Conservation (phyloP, 495 filamentous ascomycete genomes). For the Tuber melanosporum region DNA sequence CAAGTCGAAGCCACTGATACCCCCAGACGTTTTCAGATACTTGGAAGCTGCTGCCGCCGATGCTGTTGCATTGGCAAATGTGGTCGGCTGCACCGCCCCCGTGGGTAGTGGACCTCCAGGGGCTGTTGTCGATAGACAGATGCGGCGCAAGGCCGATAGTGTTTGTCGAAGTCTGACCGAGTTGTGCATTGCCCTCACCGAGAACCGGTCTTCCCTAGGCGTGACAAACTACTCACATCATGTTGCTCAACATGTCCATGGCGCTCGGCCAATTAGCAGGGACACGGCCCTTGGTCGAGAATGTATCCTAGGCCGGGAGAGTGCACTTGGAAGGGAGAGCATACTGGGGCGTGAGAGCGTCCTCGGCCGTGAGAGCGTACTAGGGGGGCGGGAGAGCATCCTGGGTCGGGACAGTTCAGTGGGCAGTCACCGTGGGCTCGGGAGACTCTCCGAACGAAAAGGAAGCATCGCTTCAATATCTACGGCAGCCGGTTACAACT, state of each 20-base stretch:
- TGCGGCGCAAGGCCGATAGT: constrained; percentile 83
- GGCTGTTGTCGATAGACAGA: constrained; percentile 66
- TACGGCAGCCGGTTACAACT: constrained; percentile 46
- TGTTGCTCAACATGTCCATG: constrained; percentile 27
- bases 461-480: constrained; percentile 34
- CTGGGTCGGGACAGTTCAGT: constrained; percentile 21
- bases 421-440: constrained; percentile 19
- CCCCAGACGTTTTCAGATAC: constrained; percentile 65
- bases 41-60: constrained; percentile 77
- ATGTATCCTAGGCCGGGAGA: constrained; percentile 20
- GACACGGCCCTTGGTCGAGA: constrained; percentile 23
- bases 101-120: constrained; percentile 55
- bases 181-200: constrained; percentile 76
- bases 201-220: constrained; percentile 39
- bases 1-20: constrained; percentile 64
- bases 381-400: constrained; percentile 16
- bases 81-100: constrained; percentile 61
- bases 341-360: constrained; percentile 29
- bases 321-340: constrained; percentile 20
- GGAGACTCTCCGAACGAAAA: constrained; percentile 34
- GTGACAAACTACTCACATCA: constrained; percentile 19
- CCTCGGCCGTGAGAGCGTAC: constrained; percentile 17
- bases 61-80: constrained; percentile 64
- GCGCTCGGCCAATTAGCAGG: constrained; percentile 32
- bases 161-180: constrained; percentile 90